Evolutionary conservation across 2,329 filamentous ascomycete species (phyloP).

Genomic region (Fusarium papillatum): DNA sequence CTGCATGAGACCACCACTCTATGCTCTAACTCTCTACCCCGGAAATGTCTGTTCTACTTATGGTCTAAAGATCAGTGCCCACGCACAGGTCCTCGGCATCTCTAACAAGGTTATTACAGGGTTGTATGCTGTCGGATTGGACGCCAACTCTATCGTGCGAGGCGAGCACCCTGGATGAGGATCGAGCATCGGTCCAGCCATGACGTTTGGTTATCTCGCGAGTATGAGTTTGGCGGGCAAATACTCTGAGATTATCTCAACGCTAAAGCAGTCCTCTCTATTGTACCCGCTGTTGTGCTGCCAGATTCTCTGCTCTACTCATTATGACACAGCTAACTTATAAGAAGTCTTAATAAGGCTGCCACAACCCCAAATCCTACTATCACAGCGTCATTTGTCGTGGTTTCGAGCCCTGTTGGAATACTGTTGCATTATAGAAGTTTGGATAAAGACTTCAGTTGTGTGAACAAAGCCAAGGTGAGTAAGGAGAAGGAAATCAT

Average conservation of each 20-base stretch:
- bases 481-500: not conserved
- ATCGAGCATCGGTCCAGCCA: not conserved
- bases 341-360: not conserved
- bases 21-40: not conserved
- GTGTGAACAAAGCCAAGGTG: not conserved
- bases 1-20: not conserved
- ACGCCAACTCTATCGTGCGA: not conserved
- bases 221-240: not conserved
- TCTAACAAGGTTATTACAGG: not conserved
- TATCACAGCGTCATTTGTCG: not conserved
- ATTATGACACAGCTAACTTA: not conserved
- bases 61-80: not conserved
- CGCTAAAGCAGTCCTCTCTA: not conserved
- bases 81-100: not conserved
- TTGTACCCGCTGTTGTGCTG: not conserved
- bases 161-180: not conserved
- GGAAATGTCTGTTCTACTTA: not conserved
- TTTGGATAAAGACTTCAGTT: not conserved
- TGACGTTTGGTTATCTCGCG: not conserved
- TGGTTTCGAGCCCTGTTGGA: not conserved
- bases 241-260: not conserved
- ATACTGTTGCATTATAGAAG: not conserved
- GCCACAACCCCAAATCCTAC: not conserved
- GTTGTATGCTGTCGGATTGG: not conserved
- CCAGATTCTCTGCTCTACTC: not conserved